Conservation (phyloP, 306 rosid species). For the Medicago ruthenica region DNA sequence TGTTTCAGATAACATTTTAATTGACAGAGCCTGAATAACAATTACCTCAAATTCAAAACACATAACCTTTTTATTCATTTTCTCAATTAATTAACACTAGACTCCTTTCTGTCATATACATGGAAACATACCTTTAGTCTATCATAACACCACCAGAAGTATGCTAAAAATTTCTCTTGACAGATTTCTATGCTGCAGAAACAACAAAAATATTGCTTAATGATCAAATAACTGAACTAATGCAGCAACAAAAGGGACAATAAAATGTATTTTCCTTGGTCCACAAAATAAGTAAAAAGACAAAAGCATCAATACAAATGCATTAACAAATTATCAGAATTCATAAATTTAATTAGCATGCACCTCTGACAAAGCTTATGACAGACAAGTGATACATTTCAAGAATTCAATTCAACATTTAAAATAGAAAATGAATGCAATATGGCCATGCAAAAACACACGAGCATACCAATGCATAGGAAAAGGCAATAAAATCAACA, state of each 20-base stretch:
- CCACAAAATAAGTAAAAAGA: slow-evolving; percentile 10
- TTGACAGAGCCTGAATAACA: slow-evolving; percentile 15
- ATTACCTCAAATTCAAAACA: slow-evolving; percentile 7
- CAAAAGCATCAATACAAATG: too few relatives aligned
- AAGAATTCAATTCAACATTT: too few relatives aligned
- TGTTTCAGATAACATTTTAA: neutral
- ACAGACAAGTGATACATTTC: neutral
- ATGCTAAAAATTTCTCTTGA: slow-evolving; percentile 78
- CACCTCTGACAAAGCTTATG: slow-evolving; percentile 26
- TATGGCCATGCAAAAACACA: slow-evolving; percentile 3
- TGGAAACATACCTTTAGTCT: slow-evolving; percentile 61
- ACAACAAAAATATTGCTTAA: slow-evolving; percentile 32
- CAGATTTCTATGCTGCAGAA: slow-evolving; percentile 69
- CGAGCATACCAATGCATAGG: slow-evolving; percentile 26
- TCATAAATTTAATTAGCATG: neutral
- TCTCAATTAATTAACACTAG: slow-evolving; percentile 7
- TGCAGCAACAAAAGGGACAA: slow-evolving; percentile 24
- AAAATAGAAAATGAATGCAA: neutral
- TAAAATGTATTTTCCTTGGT: slow-evolving; percentile 16
- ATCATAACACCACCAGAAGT: slow-evolving; percentile 96
- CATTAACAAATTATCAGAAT: slow-evolving; percentile 25
- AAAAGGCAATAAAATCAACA: slow-evolving; percentile 9
- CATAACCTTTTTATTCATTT: neutral
- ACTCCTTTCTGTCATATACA: neutral
- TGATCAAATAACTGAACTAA: slow-evolving; percentile 36